Evolutionary conservation across 1,284 basidiomycete species (phyloP), one percentile per base, ranked within the genome.

Genomic region (Singerocomus inundabilis): DNA sequence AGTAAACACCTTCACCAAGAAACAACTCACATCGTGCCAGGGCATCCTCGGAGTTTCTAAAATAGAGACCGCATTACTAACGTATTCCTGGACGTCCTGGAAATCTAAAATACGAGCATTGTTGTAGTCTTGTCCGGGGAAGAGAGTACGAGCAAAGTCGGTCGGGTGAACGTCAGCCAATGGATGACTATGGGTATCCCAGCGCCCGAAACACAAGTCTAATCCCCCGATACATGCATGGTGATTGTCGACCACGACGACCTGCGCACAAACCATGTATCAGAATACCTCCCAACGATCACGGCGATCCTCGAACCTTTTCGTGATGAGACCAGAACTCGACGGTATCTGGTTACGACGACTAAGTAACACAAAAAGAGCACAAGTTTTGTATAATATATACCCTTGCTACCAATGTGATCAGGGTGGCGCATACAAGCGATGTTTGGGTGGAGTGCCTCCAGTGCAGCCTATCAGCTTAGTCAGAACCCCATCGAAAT

Each of bases 81-180:
- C 80, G 65, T 85, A 97, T 55, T 91, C 77, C 53, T 81, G 77
- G 0, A 97, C 93, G 10, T 89, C 76, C 67, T 91, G 76, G 71
- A 94, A 93, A 66, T 93, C 91, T 64, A 84, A 75, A 35, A 88
- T 73, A 13, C 90, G 80, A 3, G 88, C 90, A 55, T 95, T 93
- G 68, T 95, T 94, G 70, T 91, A 95, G 66, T 94, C 93, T 70
- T 96, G 93, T 2, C 95, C 95, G 0, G 94, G 91, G 75, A 95
- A 98, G 29, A 98, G 75, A 1, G 91, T 91, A 45, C 77, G 76
- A 32, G 76, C 72, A 62, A 93, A 93, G 60, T 93, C 76, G 2
- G 89, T 89, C 0, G 92, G 91, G 63, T 97, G 94, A 9, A 84
- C 89, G 63, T 98, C 94, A 5, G 93, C 88, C 32, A 96, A 78